A percentile compares a stretch with the other conserved stretches of the same genome.
phyloP scores from a whole-genome alignment of 352 stramenopile species.

The Pythium monospermum region DNA sequence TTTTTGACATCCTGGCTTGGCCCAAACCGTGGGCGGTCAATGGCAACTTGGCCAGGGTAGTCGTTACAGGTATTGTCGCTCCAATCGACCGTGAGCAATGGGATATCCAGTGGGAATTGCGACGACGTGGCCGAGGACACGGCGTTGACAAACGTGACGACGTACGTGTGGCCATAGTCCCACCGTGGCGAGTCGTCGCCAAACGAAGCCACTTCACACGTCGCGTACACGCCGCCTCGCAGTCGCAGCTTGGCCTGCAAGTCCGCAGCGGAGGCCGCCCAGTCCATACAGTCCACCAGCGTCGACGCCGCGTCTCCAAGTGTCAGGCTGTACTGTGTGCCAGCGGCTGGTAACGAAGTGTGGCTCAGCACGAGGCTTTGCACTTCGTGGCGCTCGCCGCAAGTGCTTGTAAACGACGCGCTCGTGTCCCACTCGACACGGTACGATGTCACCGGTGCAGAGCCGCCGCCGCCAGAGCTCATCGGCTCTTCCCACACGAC shows the following conservation, averaged over 20 bases:
- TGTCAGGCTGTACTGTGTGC: slow-evolving; percentile 27
- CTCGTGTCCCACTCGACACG: slow-evolving; percentile 94
- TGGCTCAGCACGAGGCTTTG: slow-evolving; percentile 44
- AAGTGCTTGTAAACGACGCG: slow-evolving; percentile 79
- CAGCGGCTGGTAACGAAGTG: slow-evolving; percentile 3
- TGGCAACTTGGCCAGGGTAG: slow-evolving; percentile 23
- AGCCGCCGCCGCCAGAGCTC: slow-evolving; percentile 81
- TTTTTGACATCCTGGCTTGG: slow-evolving; percentile 43
- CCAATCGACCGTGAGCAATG: slow-evolving; percentile 27
- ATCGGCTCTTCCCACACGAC: slow-evolving; percentile 74
- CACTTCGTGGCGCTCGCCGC: slow-evolving; percentile 65
- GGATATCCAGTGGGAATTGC: slow-evolving; percentile 40
- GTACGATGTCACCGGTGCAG: slow-evolving; percentile 78
- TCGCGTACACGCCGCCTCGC: slow-evolving; percentile 27
- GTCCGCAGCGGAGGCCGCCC: slow-evolving; percentile 13
- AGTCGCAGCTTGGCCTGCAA: slow-evolving; percentile 26
- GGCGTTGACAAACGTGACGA: slow-evolving; percentile 39
- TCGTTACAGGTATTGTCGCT: slow-evolving; percentile 25
- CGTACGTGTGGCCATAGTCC: slow-evolving; percentile 73
- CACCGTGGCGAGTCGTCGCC: slow-evolving; percentile 55
- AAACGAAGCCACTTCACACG: slow-evolving; percentile 25
- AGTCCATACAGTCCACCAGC: slow-evolving; percentile 35
- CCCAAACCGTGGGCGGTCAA: slow-evolving; percentile 41
- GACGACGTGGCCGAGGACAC: slow-evolving; percentile 29
- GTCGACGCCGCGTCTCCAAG: slow-evolving; percentile 7